phyloP scores from a whole-genome alignment of 345 rosid species.

The Linum tenue region DNA sequence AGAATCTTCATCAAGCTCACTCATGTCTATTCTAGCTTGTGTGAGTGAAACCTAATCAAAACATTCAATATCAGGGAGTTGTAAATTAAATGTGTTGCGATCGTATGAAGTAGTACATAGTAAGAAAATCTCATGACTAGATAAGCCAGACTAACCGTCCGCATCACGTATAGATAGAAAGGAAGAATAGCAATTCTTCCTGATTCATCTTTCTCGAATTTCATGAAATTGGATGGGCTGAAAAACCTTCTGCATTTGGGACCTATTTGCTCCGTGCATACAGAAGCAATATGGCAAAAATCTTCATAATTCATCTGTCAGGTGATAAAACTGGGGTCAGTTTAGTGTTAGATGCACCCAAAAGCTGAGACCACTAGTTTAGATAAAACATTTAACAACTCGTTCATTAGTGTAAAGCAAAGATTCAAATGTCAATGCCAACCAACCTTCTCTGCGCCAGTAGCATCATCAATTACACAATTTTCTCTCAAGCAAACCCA shows the following conservation, averaged over 20 bases:
- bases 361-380: slow-evolving; percentile 2
- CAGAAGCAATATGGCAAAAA: slow-evolving; percentile 95
- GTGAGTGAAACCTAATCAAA: slow-evolving; percentile 85
- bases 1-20: slow-evolving; percentile 97
- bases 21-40: slow-evolving; percentile 98
- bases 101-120: background rate
- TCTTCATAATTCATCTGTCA: slow-evolving; percentile 97
- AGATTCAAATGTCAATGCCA: background rate
- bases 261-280: slow-evolving; percentile 95
- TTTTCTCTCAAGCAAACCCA: slow-evolving; percentile 98
- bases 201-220: slow-evolving; percentile 97
- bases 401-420: background rate
- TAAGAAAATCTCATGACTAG: background rate
- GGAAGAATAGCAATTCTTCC: slow-evolving; percentile 98
- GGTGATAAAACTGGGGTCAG: background rate
- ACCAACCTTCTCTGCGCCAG: slow-evolving; percentile 95
- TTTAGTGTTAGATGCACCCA: slow-evolving; percentile 7
- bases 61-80: slow-evolving; percentile 1
- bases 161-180: slow-evolving; percentile 96
- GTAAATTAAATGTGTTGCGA: no score
- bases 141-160: slow-evolving; percentile 55
- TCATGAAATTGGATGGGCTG: slow-evolving; percentile 98
- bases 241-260: slow-evolving; percentile 94
- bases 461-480: slow-evolving; percentile 96
- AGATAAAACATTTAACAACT: background rate